Evolutionary conservation across 805 yeast genomes (phyloP).

Genomic region (Clavispora fructus): DNA sequence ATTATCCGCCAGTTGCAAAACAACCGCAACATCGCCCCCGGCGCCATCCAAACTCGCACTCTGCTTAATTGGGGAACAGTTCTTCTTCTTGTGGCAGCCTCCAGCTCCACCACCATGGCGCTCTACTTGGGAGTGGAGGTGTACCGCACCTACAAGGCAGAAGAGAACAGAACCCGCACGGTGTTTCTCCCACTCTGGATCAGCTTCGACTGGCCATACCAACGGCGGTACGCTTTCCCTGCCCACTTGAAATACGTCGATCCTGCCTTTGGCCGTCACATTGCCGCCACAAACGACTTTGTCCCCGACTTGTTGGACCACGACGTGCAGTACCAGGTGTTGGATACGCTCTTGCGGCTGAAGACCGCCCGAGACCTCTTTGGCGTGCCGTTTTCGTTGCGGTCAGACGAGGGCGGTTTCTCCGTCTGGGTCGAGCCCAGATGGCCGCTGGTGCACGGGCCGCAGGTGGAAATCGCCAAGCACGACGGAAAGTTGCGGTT

Average conservation of each 20-base stretch:
- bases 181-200: conserved; percentile 25
- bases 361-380: conserved; percentile 18
- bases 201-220: conserved; percentile 22
- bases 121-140: conserved; percentile 18
- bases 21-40: conserved; percentile 5
- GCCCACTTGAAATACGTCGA: conserved; percentile 22
- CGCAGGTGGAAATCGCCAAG: conserved; percentile 15
- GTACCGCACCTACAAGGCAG: conserved; percentile 7
- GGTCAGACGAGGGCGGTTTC: conserved; percentile 9
- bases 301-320: conserved; percentile 13
- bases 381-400: conserved; percentile 25
- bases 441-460: conserved; percentile 27
- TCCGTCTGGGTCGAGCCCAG: conserved; percentile 28
- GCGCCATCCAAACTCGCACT: conserved; percentile 1
- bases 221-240: conserved; percentile 22
- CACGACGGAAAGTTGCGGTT: conserved; percentile 3
- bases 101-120: conserved; percentile 22
- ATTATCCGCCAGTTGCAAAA: conserved; percentile 8
- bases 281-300: conserved; percentile 3
- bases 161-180: background rate
- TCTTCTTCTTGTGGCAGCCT: conserved; percentile 13
- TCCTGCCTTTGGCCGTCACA: conserved; percentile 12
- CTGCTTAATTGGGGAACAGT: conserved; percentile 18
- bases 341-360: conserved; percentile 20
- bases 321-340: conserved; percentile 22